Percentiles rank a stretch among this genome's conserved stretches.
phyloP scores from a whole-genome alignment of 768 basidiomycete species.

The Tricholoma sp. region DNA sequence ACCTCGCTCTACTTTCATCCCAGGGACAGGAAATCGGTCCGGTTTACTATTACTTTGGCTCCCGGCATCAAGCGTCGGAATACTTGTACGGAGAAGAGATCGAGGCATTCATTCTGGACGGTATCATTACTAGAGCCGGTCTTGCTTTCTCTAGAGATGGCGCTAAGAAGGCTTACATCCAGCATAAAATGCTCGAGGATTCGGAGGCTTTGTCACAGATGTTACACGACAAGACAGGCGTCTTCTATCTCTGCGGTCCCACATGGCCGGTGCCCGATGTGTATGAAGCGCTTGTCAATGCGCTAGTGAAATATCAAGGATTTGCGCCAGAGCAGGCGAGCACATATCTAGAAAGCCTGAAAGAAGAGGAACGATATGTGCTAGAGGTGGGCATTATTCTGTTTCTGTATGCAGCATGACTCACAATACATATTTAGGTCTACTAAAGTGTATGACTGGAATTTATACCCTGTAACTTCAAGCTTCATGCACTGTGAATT shows the following conservation, averaged over 20 bases:
- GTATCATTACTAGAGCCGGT: conserved; percentile 84
- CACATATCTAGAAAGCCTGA: conserved; percentile 79
- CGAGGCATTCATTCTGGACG: conserved; percentile 85
- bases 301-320: conserved; percentile 69
- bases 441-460: conserved; percentile 14
- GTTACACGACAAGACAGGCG: conserved; percentile 69
- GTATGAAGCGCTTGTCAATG: conserved; percentile 84
- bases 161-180: conserved; percentile 93
- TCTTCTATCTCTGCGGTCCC: conserved; percentile 96
- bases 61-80: conserved; percentile 91
- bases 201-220: conserved; percentile 69
- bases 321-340: conserved; percentile 63
- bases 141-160: conserved; percentile 96
- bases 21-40: conserved; percentile 84
- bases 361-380: conserved; percentile 97
- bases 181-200: conserved; percentile 96
- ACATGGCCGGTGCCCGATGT: conserved; percentile 99
- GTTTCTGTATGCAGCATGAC: neutral
- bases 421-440: conserved; percentile 12
- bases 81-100: conserved; percentile 97
- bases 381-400: conserved; percentile 62
- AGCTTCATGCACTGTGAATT: neutral
- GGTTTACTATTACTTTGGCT: conserved; percentile 97
- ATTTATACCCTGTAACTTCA: neutral
- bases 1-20: conserved; percentile 77